These are phyloP conservation scores for Pelargonium myrrhifolium DNA, from an alignment of 441 rosid genomes.

Conservation along the genomic window DNA sequence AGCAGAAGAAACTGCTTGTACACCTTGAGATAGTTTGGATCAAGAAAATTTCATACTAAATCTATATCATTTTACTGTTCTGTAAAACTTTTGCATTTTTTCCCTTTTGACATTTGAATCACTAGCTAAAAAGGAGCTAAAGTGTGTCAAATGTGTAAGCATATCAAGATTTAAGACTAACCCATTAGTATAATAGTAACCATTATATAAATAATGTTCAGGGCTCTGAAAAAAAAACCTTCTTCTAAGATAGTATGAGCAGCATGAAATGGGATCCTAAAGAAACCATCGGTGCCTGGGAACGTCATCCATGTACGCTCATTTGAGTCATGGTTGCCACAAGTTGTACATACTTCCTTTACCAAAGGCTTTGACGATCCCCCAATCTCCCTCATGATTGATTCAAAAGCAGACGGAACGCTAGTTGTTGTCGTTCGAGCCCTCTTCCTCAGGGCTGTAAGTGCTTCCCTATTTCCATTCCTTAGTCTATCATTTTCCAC, in stretches of 20 bases:
- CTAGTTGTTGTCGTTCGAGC: conserved; percentile 74
- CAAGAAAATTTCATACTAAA: no score
- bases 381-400: conserved; percentile 56
- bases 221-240: conserved; percentile 36
- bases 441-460: conserved; percentile 63
- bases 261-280: conserved; percentile 66
- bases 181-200: not conserved
- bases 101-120: no score
- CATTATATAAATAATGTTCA: not conserved
- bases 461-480: conserved; percentile 75
- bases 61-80: no score
- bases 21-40: no score
- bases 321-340: conserved; percentile 57
- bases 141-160: no score
- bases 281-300: conserved; percentile 63
- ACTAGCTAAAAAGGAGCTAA: no score
- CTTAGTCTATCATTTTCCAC: conserved; percentile 67
- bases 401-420: conserved; percentile 52
- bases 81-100: no score
- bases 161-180: no score
- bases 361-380: conserved; percentile 47
- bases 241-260: conserved; percentile 65
- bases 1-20: no score
- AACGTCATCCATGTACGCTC: conserved; percentile 78
- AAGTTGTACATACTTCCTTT: conserved; percentile 65